These are phyloP conservation scores for Xanthoparmelia taractica DNA, from an alignment of 495 filamentous ascomycete species.

Conservation along the genomic window DNA sequence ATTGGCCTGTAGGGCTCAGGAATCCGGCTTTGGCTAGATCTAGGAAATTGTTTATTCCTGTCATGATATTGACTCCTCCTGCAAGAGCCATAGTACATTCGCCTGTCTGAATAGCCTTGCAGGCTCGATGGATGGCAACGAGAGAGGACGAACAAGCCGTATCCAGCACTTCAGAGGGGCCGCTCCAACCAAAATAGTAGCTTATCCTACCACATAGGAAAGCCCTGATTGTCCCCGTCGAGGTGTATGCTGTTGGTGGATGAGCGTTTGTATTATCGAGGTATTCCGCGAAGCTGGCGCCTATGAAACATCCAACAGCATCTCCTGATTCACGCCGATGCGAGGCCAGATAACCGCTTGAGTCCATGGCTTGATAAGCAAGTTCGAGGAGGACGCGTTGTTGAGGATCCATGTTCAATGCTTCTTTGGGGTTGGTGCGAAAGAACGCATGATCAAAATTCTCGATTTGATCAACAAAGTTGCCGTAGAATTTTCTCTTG, in stretches of 20 bases:
- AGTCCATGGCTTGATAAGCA: conserved; percentile 43
- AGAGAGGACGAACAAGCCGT: conserved; percentile 35
- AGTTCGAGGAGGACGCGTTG: conserved; percentile 43
- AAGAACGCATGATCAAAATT: conserved; percentile 49
- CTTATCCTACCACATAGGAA: conserved; percentile 31
- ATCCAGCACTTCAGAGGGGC: conserved; percentile 32
- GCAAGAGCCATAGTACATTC: conserved; percentile 35
- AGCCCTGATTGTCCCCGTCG: conserved; percentile 23
- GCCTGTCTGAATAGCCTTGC: conserved; percentile 28
- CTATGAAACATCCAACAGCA: conserved; percentile 22
- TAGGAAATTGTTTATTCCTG: conserved; percentile 23
- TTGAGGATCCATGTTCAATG: conserved; percentile 43
- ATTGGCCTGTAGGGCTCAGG: conserved; percentile 45
- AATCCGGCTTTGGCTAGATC: conserved; percentile 36
- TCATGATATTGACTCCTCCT: conserved; percentile 35
- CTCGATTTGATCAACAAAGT: conserved; percentile 39
- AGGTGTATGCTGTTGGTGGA: conserved; percentile 21
- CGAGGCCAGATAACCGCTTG: conserved; percentile 35
- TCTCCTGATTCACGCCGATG: conserved; percentile 8
- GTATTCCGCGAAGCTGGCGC: conserved; percentile 26
- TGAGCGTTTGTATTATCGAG: conserved; percentile 27
- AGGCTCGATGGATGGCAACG: conserved; percentile 29
- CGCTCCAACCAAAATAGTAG: conserved; percentile 37
- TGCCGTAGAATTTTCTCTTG: conserved; percentile 29
- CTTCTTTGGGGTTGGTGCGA: conserved; percentile 40